Conservation (phyloP, 805 yeast genomes). For the Nematodospora valgi region DNA sequence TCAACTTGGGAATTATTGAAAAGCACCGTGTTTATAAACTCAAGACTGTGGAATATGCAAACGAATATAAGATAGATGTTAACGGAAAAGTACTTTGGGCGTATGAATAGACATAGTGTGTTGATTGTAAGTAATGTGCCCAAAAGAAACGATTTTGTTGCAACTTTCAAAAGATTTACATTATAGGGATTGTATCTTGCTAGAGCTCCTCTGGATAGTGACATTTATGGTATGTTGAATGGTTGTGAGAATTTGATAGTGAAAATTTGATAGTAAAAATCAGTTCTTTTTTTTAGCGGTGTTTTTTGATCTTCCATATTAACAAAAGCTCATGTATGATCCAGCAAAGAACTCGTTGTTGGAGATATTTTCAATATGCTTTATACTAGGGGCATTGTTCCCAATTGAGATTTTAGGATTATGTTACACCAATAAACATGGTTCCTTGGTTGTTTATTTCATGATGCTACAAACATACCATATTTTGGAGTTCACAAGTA, state of each 20-base stretch:
- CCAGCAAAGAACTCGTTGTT: constrained; percentile 15
- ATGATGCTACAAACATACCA: constrained; percentile 20
- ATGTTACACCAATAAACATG: background rate
- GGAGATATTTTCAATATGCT: constrained; percentile 17
- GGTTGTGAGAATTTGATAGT: no score
- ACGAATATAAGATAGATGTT: constrained; percentile 49
- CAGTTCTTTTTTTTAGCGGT: no score
- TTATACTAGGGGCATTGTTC: constrained; percentile 15
- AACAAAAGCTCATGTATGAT: constrained; percentile 12
- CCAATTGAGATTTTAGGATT: constrained; percentile 1
- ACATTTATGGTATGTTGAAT: no score
- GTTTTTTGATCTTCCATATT: no score
- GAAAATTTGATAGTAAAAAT: no score
- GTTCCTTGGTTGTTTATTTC: constrained; percentile 13
- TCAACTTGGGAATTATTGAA: constrained; percentile 66
- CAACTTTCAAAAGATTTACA: constrained; percentile 28
- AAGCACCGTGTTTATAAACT: constrained; percentile 74
- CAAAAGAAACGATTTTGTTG: constrained; percentile 28
- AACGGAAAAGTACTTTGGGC: background rate
- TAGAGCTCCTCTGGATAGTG: constrained; percentile 1
- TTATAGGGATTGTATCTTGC: constrained; percentile 21
- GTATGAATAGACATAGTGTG: background rate
- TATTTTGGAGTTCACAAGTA: constrained; percentile 25
- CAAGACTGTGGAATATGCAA: constrained; percentile 72
- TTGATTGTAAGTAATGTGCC: constrained; percentile 24